Percentiles rank a stretch among this genome's conserved stretches.
Conservation (phyloP, 2,329 filamentous ascomycete species). For the Fusarium mangiferae region DNA sequence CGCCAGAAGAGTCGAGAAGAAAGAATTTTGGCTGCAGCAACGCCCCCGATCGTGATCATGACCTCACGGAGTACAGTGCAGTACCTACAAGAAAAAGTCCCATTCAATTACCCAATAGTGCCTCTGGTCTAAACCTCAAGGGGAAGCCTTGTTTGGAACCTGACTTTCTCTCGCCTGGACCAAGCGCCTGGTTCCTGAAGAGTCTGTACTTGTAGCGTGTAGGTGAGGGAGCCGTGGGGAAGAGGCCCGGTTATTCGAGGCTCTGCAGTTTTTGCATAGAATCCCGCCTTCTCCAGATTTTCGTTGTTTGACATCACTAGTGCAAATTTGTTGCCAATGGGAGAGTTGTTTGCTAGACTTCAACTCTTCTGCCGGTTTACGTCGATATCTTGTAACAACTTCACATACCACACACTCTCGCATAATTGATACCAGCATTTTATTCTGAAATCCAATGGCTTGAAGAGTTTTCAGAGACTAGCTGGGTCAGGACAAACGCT, state of each 20-base stretch:
- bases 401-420: too few relatives aligned
- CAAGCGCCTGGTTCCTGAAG: conserved; percentile 47
- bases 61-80: conserved; percentile 42
- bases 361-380: conserved; percentile 7
- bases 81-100: conserved; percentile 29
- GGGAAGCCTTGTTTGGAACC: conserved; percentile 38
- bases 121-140: conserved; percentile 43
- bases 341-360: conserved; percentile 16
- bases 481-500: not conserved
- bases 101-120: conserved; percentile 50
- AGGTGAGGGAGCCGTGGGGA: conserved; percentile 21
- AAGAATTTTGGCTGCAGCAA: conserved; percentile 23
- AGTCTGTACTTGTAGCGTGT: not conserved
- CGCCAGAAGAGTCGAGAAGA: conserved; percentile 45
- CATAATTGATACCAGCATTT: not conserved
- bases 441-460: not conserved
- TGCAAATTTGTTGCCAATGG: conserved; percentile 22
- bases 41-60: conserved; percentile 48
- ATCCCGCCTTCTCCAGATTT: conserved; percentile 35
- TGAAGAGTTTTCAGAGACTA: not conserved
- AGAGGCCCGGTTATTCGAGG: conserved; percentile 50
- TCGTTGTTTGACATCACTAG: conserved; percentile 39
- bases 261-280: conserved; percentile 42
- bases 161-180: conserved; percentile 29
- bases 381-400: conserved; percentile 1